A percentile compares a stretch with the other conserved stretches of the same genome.
Conservation (phyloP, 805 yeast species). For the Kuraishia molischiana region DNA sequence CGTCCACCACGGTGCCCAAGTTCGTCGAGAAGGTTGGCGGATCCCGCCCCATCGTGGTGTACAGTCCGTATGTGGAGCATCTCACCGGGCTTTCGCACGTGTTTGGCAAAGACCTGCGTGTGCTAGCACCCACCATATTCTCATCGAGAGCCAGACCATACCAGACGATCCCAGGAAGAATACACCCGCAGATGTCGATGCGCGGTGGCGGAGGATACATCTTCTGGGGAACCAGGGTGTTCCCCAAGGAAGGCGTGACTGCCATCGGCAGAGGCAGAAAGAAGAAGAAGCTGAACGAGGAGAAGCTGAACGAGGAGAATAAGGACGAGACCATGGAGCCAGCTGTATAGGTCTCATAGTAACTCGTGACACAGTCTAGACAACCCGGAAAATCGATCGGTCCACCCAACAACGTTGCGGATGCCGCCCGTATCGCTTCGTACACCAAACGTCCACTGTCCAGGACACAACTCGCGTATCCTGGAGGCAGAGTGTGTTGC, state of each 20-base stretch:
- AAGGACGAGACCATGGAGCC: no score
- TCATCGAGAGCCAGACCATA: conserved; percentile 80
- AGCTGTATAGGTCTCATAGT: background rate
- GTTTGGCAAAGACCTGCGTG: conserved; percentile 56
- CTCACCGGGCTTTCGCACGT: conserved; percentile 65
- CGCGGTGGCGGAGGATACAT: conserved; percentile 89
- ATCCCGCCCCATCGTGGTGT: conserved; percentile 78
- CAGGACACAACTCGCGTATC: background rate
- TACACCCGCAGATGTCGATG: conserved; percentile 93
- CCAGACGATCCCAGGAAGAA: conserved; percentile 88
- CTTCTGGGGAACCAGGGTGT: conserved; percentile 67
- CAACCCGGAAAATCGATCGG: conserved; percentile 8
- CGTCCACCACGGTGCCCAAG: conserved; percentile 52
- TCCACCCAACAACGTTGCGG: conserved; percentile 63
- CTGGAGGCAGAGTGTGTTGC: no score
- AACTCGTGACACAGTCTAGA: background rate
- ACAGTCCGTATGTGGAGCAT: conserved; percentile 72
- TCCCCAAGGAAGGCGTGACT: conserved; percentile 54
- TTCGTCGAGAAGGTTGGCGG: conserved; percentile 67
- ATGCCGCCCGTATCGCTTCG: conserved; percentile 39
- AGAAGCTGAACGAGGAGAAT: background rate
- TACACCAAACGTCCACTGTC: conserved; percentile 46
- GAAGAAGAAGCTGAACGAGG: conserved; percentile 1
- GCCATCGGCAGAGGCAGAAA: conserved; percentile 62
- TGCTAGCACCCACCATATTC: conserved; percentile 72